A percentile compares a stretch with the other conserved stretches of the same genome.
These are phyloP conservation scores for Agaricus blazei DNA, from an alignment of 768 basidiomycete species.

Conservation along the genomic window DNA sequence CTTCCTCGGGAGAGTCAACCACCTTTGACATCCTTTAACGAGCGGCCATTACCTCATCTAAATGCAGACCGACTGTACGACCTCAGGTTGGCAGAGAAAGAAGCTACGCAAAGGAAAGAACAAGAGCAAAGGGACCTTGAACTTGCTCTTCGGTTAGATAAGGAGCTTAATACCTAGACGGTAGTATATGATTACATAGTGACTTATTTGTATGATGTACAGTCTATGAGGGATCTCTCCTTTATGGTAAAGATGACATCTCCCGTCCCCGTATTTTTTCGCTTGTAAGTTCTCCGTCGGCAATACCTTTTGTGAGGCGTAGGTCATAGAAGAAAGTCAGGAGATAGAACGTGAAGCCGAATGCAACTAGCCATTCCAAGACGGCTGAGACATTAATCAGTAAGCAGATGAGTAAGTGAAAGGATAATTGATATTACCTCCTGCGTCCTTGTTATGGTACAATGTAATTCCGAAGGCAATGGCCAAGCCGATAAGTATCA, in stretches of 20 bases:
- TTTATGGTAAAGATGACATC: constrained; percentile 6
- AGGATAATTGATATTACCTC: constrained; percentile 28
- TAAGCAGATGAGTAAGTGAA: background rate
- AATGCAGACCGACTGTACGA: constrained; percentile 29
- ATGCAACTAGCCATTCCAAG: constrained; percentile 70
- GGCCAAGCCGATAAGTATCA: constrained; percentile 51
- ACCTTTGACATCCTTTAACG: constrained; percentile 10
- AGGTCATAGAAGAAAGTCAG: constrained; percentile 72
- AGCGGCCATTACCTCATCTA: constrained; percentile 12
- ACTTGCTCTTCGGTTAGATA: constrained; percentile 47
- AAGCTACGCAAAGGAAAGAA: constrained; percentile 27
- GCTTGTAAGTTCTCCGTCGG: constrained; percentile 39
- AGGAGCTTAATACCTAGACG: constrained; percentile 41
- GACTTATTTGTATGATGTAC: background rate
- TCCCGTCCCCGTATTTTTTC: constrained; percentile 17
- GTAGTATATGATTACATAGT: background rate
- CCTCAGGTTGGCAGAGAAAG: constrained; percentile 33
- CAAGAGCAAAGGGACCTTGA: constrained; percentile 43
- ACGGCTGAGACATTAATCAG: constrained; percentile 34
- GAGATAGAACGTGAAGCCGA: constrained; percentile 70
- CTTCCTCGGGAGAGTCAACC: constrained; percentile 31
- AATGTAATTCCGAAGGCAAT: constrained; percentile 58
- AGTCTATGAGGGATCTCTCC: background rate
- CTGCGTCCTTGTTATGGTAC: constrained; percentile 39
- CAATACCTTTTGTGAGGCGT: constrained; percentile 50